phyloP scores from a whole-genome alignment of 768 basidiomycete genomes.

The Boletus rubropictus region DNA sequence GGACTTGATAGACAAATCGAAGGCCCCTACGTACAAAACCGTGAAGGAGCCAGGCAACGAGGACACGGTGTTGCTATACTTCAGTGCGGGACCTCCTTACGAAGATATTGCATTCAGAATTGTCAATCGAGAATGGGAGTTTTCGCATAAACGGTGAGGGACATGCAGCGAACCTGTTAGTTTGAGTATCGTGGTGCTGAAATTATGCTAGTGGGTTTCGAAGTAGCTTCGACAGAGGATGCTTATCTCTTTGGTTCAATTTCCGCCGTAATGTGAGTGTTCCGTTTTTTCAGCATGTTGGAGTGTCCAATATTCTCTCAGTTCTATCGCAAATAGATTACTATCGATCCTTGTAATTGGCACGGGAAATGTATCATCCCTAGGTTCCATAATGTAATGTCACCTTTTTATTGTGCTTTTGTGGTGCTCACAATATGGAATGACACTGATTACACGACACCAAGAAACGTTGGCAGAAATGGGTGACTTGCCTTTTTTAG shows the following conservation, averaged over 20 bases:
- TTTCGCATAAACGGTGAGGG: slow-evolving; percentile 85
- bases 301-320: slow-evolving; percentile 28
- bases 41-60: slow-evolving; percentile 92
- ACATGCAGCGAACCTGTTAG: background rate
- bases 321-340: slow-evolving; percentile 75
- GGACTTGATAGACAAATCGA: slow-evolving; percentile 96
- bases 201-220: slow-evolving; percentile 71
- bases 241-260: slow-evolving; percentile 93
- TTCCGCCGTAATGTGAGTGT: slow-evolving; percentile 84
- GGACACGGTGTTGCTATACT: slow-evolving; percentile 89
- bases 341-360: slow-evolving; percentile 15
- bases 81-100: slow-evolving; percentile 95
- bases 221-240: slow-evolving; percentile 95
- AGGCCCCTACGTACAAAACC: slow-evolving; percentile 95
- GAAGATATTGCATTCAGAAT: slow-evolving; percentile 99
- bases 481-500: slow-evolving; percentile 15
- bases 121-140: slow-evolving; percentile 97
- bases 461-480: slow-evolving; percentile 7
- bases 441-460: slow-evolving; percentile 1
- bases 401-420: slow-evolving; percentile 5
- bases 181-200: slow-evolving; percentile 14
- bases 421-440: slow-evolving; percentile 14
- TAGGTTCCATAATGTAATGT: slow-evolving; percentile 28
- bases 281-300: slow-evolving; percentile 6
- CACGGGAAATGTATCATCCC: slow-evolving; percentile 18